Percentiles rank a stretch among this genome's conserved stretches.
Conservation (phyloP, 257 asterid genomes). For the Nicotiana knightiana region DNA sequence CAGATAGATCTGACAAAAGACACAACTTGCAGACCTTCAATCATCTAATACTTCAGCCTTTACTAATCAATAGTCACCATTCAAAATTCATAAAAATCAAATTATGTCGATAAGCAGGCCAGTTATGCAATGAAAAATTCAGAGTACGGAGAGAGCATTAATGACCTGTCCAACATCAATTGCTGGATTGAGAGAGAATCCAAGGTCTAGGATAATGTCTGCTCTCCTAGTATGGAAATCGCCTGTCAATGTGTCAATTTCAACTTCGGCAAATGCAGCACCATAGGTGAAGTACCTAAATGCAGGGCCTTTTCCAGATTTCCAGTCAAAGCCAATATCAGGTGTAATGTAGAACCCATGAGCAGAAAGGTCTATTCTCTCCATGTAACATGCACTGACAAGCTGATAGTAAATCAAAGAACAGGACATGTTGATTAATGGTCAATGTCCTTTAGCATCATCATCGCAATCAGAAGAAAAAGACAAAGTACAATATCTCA, state of each 20-base stretch:
- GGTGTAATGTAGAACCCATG: conserved; percentile 87
- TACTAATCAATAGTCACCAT: neutral
- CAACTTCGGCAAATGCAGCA: conserved; percentile 93
- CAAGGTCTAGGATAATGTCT: conserved; percentile 76
- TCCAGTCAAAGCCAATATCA: conserved; percentile 78
- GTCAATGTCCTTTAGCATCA: neutral
- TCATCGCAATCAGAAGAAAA: neutral
- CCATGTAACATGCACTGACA: conserved; percentile 71
- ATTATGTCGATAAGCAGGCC: neutral
- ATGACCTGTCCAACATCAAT: conserved; percentile 92
- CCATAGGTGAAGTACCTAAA: conserved; percentile 86
- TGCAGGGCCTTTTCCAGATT: conserved; percentile 63
- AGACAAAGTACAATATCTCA: neutral
- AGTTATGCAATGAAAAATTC: neutral
- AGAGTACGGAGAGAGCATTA: neutral
- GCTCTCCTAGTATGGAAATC: conserved; percentile 93
- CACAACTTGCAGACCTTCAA: neutral
- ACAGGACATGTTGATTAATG: neutral
- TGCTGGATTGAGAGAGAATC: conserved; percentile 88
- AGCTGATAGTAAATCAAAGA: conserved; percentile 43
- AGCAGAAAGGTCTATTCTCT: conserved; percentile 91
- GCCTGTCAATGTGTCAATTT: conserved; percentile 86
- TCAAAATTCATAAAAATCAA: neutral
- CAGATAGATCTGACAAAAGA: neutral
- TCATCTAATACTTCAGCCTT: neutral